Percentiles rank a stretch among this genome's conserved stretches.
Conservation (phyloP, 768 basidiomycete species). For the Austroboletus festivus region DNA sequence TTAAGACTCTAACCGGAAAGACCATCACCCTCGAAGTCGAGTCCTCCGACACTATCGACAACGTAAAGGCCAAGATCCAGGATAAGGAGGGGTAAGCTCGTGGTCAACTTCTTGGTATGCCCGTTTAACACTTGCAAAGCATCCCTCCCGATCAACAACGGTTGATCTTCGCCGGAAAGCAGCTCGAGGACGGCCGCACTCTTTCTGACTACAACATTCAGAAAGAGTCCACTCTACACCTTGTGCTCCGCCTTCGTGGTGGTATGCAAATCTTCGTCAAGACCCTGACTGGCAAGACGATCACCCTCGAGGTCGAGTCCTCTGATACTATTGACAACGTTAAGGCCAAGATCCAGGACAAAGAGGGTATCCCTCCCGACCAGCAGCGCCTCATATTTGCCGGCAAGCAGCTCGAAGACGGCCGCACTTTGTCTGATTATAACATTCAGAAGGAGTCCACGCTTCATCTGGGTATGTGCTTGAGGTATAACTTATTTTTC, state of each 20-base stretch:
- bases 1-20: slow-evolving; percentile 88
- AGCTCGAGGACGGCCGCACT: slow-evolving; percentile 91
- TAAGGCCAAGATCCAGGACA: slow-evolving; percentile 91
- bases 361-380: slow-evolving; percentile 86
- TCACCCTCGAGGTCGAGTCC: slow-evolving; percentile 86
- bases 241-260: slow-evolving; percentile 85
- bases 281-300: slow-evolving; percentile 86
- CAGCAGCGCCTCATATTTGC: slow-evolving; percentile 91
- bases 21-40: slow-evolving; percentile 50
- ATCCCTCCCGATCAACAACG: slow-evolving; percentile 91
- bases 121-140: slow-evolving; percentile 20
- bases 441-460: slow-evolving; percentile 91
- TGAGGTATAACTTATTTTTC: rapidly evolving
- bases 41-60: slow-evolving; percentile 27
- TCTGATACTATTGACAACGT: slow-evolving; percentile 88
- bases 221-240: slow-evolving; percentile 92
- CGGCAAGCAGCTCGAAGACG: slow-evolving; percentile 90
- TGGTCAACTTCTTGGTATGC: rapidly evolving
- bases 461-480: slow-evolving; percentile 39
- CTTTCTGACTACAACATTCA: slow-evolving; percentile 91
- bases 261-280: slow-evolving; percentile 87
- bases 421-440: slow-evolving; percentile 86
- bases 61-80: slow-evolving; percentile 47
- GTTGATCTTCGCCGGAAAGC: slow-evolving; percentile 95
- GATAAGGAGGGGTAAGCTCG: slow-evolving; percentile 59